Evolutionary conservation across 2,329 filamentous ascomycete species (phyloP).

Genomic region (Coniochaeta hoffmannii): DNA sequence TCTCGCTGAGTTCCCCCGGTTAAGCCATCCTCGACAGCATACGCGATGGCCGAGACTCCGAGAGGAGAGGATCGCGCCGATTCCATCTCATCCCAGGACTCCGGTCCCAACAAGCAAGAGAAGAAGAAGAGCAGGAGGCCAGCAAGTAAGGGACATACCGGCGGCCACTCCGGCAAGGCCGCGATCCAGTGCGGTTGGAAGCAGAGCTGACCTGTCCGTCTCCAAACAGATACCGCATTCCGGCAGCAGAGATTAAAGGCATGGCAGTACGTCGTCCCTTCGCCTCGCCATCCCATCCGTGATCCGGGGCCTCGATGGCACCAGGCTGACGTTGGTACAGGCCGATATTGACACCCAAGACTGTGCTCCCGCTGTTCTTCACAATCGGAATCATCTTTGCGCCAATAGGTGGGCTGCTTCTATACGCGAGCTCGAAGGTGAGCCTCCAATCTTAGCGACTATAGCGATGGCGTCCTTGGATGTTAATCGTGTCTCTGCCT

Average conservation of each 20-base stretch:
- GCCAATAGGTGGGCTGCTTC: constrained; percentile 77
- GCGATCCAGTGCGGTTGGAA: not conserved
- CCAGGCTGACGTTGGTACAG: constrained; percentile 10
- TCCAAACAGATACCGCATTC: constrained; percentile 78
- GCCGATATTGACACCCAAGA: constrained; percentile 36
- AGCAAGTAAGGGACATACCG: constrained; percentile 56
- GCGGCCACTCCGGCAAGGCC: constrained; percentile 9
- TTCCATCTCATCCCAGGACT: constrained; percentile 49
- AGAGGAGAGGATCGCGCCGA: constrained; percentile 38
- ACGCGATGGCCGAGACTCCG: constrained; percentile 40
- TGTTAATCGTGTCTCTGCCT: not conserved
- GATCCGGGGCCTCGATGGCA: not conserved
- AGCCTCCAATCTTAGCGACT: not conserved
- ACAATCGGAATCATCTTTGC: constrained; percentile 86
- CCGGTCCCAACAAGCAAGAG: constrained; percentile 45
- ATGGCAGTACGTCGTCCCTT: constrained; percentile 71
- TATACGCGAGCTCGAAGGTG: constrained; percentile 61
- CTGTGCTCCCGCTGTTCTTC: constrained; percentile 86
- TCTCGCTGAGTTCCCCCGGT: not conserved
- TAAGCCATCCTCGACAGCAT: not conserved
- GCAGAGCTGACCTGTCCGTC: not conserved
- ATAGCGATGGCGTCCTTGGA: not conserved
- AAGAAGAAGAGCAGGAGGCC: constrained; percentile 89
- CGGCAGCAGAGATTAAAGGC: constrained; percentile 94
- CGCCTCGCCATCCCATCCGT: not conserved